A percentile compares a stretch with the other conserved stretches of the same genome.
Conservation (phyloP, 257 asterid genomes). For the Striga asiatica region DNA sequence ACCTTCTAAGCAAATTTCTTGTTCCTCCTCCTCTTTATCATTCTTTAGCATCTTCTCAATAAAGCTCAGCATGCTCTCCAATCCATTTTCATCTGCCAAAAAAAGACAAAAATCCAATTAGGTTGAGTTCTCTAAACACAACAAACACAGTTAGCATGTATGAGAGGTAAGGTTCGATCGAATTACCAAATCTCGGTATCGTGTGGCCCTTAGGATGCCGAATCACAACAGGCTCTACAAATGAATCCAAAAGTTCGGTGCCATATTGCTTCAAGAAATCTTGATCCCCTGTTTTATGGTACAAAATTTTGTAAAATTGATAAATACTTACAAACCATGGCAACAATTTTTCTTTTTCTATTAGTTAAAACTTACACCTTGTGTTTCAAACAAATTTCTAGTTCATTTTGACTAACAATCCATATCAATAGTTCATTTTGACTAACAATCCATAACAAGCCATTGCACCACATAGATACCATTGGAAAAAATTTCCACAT, state of each 20-base stretch:
- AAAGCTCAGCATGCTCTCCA: slow-evolving; percentile 44
- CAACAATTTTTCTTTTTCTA: neutral
- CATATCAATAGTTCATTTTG: neutral
- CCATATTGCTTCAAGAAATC: slow-evolving; percentile 59
- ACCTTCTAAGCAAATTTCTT: slow-evolving; percentile 12
- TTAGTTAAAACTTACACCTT: neutral
- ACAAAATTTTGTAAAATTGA: neutral
- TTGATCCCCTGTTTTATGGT: slow-evolving; percentile 44
- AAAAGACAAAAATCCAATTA: neutral
- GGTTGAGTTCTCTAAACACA: neutral
- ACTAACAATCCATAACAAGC: neutral
- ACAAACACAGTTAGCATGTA: neutral
- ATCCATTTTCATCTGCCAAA: slow-evolving; percentile 37
- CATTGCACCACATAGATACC: neutral
- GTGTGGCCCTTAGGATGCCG: slow-evolving; percentile 82
- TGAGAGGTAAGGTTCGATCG: neutral
- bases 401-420: neutral
- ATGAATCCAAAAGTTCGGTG: slow-evolving; percentile 45
- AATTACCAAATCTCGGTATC: slow-evolving; percentile 69
- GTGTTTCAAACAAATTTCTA: too few species aligned
- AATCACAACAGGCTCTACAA: slow-evolving; percentile 60
- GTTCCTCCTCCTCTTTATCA: slow-evolving; percentile 13
- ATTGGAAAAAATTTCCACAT: slow-evolving; percentile 1
- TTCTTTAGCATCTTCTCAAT: slow-evolving; percentile 43
- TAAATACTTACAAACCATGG: neutral